Evolutionary conservation across 139 green algal genomes (phyloP), one percentile per base, ranked within the genome.

Genomic region (Cymbomonas tetramitiformis): DNA sequence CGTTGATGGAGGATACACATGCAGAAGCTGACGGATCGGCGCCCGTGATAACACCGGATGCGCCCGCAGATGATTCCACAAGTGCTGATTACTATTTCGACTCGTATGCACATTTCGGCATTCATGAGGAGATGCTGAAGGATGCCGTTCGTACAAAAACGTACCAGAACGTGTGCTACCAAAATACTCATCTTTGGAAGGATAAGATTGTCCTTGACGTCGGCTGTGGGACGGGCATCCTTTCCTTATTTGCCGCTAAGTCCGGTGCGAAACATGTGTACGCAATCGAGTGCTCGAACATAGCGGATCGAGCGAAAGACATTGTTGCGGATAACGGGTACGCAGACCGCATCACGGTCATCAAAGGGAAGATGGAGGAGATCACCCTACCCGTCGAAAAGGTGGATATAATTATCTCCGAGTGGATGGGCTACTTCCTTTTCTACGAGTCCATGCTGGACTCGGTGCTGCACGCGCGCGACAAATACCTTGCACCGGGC

Each of bases 371-470:
- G 26, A 82, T 98, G 8, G 90, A 99, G 73, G 83, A 79, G 9
- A 83, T 96, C 12, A n/a, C n/a, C n/a, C 64, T 98, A 29, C 90
- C 90, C 18, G 90, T 96, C 93, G 91, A 97, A 68, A 94, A 97
- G 77, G 86, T 82, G 15, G 88, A 96, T 76, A 83, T 96, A 68
- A 95, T 96, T 62, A 88, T 96, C 53, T 82, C 62, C 23, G 76
- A 88, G 66, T 92, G 80, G 82, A 93, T 93, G 83, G 85, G 79
- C 47, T 94, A 96, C 74, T 95, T 96, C 61, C 65, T 95, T 56
- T 65, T 95, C 63, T 70, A 83, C n/a, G 89, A 97, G 75, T 81
- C 60, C 49, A 97, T 97, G 89, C 76, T 97, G 34, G 90, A 97
- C 73, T 81, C 61, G 19, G 87, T 96, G 33, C 56, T 96, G 23